Conservation (phyloP, 257 asterid genomes). For the Solanum paucissectum region DNA sequence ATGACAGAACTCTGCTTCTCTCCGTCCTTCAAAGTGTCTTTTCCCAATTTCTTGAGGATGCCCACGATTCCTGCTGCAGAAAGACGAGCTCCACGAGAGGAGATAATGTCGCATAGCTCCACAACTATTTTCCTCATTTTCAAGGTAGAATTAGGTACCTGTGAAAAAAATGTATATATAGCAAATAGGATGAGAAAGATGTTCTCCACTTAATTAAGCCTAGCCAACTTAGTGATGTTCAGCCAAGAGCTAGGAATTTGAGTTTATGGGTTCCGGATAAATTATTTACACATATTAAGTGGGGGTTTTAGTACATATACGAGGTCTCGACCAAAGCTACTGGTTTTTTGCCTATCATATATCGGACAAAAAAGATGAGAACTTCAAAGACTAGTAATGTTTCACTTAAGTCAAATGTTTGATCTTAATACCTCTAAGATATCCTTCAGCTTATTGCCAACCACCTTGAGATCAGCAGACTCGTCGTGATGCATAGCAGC, state of each 20-base stretch:
- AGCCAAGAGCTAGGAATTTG: background rate
- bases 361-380: background rate
- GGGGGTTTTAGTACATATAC: background rate
- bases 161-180: background rate
- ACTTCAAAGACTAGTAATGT: background rate
- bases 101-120: conserved; percentile 54
- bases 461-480: conserved; percentile 76
- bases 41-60: conserved; percentile 68
- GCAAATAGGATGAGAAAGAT: background rate
- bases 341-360: background rate
- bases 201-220: background rate
- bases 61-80: conserved; percentile 78
- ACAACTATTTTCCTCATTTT: conserved; percentile 54
- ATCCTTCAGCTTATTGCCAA: conserved; percentile 58
- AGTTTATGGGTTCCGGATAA: background rate
- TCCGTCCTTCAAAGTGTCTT: conserved; percentile 42
- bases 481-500: conserved; percentile 79
- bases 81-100: conserved; percentile 79
- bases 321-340: background rate
- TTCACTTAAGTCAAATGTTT: background rate
- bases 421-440: conserved; percentile 47
- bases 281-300: background rate
- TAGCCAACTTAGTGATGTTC: background rate
- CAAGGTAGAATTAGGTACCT: conserved; percentile 56
- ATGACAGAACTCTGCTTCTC: conserved; percentile 51